phyloP scores from a whole-genome alignment of 306 rosid genomes.

The Begonia peltatifolia region DNA sequence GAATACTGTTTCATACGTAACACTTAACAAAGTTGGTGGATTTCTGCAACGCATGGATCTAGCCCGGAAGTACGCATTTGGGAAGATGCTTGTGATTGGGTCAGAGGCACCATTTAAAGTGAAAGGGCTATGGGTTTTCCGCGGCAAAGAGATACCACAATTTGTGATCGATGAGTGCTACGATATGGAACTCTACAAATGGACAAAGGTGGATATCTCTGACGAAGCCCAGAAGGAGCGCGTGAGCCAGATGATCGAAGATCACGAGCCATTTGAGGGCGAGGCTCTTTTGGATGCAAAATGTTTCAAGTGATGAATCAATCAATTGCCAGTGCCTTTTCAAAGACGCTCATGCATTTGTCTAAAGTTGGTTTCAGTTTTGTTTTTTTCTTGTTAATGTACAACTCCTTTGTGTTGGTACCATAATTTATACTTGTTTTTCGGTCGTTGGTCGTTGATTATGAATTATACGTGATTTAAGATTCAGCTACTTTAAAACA shows the following conservation, averaged over 20 bases:
- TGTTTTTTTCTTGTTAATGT: no score
- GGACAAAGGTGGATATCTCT: slow-evolving; percentile 65
- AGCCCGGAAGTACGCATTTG: slow-evolving; percentile 81
- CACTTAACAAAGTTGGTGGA: slow-evolving; percentile 72
- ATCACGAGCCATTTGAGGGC: slow-evolving; percentile 68
- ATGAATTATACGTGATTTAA: no score
- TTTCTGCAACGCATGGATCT: slow-evolving; percentile 86
- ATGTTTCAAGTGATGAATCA: slow-evolving; percentile 50
- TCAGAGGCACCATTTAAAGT: slow-evolving; percentile 67
- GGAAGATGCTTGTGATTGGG: slow-evolving; percentile 83
- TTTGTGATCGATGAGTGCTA: slow-evolving; percentile 75
- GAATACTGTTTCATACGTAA: slow-evolving; percentile 72
- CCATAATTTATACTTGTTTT: no score
- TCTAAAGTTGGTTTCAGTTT: no score
- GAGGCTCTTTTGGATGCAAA: slow-evolving; percentile 73
- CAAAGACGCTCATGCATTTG: no score
- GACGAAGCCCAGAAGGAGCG: slow-evolving; percentile 76
- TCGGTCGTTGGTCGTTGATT: no score
- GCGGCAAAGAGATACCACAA: slow-evolving; percentile 65
- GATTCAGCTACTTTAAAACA: no score
- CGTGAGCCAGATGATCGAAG: slow-evolving; percentile 71
- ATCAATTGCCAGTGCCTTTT: no score
- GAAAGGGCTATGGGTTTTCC: slow-evolving; percentile 91
- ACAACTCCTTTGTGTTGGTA: no score
- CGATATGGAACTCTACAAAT: slow-evolving; percentile 84